A percentile compares a stretch with the other conserved stretches of the same genome.
These are phyloP conservation scores for Hymenoscyphus repandus DNA, from an alignment of 2,329 filamentous ascomycete species.

Conservation along the genomic window DNA sequence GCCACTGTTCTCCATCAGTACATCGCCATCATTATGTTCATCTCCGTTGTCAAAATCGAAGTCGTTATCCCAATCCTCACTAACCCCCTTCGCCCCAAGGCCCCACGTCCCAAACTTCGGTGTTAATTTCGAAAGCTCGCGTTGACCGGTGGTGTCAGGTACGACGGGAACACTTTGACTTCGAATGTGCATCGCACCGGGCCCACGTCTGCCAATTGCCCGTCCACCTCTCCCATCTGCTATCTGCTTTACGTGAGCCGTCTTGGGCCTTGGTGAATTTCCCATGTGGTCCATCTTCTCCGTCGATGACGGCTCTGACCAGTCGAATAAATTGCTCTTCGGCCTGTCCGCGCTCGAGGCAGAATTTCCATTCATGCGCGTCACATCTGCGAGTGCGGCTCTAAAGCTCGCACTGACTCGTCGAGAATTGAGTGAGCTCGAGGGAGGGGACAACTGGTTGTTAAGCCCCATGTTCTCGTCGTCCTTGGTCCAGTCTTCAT, in stretches of 20 bases:
- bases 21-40: conserved; percentile 33
- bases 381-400: conserved; percentile 48
- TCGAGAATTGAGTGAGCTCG: conserved; percentile 46
- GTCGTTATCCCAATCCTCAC: conserved; percentile 86
- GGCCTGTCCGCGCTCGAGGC: conserved; percentile 42
- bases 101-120: conserved; percentile 80
- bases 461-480: conserved; percentile 47
- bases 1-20: conserved; percentile 34
- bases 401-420: conserved; percentile 49
- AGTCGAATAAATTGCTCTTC: conserved; percentile 70
- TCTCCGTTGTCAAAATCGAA: conserved; percentile 60
- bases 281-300: conserved; percentile 57
- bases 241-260: conserved; percentile 72
- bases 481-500: conserved; percentile 56
- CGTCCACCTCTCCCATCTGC: conserved; percentile 66
- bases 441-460: conserved; percentile 55
- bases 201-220: conserved; percentile 58
- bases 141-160: conserved; percentile 50
- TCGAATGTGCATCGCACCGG: conserved; percentile 62
- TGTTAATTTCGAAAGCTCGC: conserved; percentile 49
- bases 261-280: conserved; percentile 61
- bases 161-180: conserved; percentile 77
- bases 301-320: conserved; percentile 61
- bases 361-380: conserved; percentile 35
- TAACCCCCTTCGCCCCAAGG: conserved; percentile 70